phyloP scores from a whole-genome alignment of 495 filamentous ascomycete species.

The Tuber calosporum region DNA sequence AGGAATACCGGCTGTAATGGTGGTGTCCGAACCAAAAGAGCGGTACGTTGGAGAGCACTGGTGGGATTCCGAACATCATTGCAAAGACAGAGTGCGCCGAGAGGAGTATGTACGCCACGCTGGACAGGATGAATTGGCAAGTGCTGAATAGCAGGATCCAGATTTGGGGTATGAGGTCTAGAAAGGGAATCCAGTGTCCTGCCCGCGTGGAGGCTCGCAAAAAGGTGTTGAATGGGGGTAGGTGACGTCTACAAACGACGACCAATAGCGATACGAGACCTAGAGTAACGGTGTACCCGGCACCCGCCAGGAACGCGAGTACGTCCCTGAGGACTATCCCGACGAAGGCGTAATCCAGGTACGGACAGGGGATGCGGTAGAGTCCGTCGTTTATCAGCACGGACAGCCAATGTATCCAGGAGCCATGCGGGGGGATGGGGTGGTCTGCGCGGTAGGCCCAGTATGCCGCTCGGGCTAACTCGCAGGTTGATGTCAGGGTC shows the following conservation, averaged over 20 bases:
- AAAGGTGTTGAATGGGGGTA: neutral
- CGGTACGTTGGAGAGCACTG: neutral
- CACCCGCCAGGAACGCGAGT: neutral
- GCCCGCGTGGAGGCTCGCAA: neutral
- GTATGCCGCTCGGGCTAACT: neutral
- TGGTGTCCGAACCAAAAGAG: neutral
- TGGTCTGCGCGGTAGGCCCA: neutral
- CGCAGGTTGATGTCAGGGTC: neutral
- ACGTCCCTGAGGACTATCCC: neutral
- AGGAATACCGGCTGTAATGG: neutral
- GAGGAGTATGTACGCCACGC: neutral
- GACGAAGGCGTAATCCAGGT: neutral
- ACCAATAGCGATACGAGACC: neutral
- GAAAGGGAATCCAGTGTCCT: neutral
- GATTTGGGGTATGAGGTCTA: neutral
- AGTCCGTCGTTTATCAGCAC: neutral
- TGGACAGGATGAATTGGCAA: neutral
- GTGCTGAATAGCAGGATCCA: neutral
- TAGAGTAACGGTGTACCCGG: neutral
- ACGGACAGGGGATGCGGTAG: neutral
- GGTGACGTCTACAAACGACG: neutral
- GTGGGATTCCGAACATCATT: neutral
- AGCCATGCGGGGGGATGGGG: neutral
- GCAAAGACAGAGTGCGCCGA: neutral
- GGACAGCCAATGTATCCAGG: neutral